Evolutionary conservation across 208 protist genomes (phyloP).

Genomic region (Crithidia acanthocephali): DNA sequence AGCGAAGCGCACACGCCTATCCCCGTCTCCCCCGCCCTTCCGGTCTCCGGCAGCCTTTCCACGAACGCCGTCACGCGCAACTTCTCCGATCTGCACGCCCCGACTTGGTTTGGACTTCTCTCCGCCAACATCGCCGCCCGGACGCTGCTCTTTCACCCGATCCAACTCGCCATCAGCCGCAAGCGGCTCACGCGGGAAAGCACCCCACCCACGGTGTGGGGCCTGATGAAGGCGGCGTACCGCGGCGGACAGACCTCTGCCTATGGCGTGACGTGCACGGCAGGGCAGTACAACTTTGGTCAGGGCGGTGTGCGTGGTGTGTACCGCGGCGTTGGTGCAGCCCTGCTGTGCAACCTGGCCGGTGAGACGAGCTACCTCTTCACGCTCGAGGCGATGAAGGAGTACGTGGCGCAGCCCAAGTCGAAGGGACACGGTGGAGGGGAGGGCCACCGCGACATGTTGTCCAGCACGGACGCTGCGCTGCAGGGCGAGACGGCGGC

Average conservation of each 20-base stretch:
- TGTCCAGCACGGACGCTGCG: neutral
- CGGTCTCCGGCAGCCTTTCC: constrained; percentile 18
- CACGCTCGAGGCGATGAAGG: constrained; percentile 76
- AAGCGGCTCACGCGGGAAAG: constrained; percentile 81
- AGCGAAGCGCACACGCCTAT: constrained; percentile 1
- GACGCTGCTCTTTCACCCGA: constrained; percentile 82
- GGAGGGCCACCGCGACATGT: neutral
- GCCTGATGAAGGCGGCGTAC: constrained; percentile 57
- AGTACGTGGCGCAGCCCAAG: constrained; percentile 37
- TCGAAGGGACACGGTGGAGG: too few species aligned
- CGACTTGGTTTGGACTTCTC: constrained; percentile 79
- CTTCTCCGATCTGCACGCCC: constrained; percentile 80
- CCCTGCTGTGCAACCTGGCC: constrained; percentile 68
- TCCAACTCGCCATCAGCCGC: constrained; percentile 75
- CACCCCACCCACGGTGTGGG: constrained; percentile 47
- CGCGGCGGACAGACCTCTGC: constrained; percentile 46
- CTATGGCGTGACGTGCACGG: constrained; percentile 16
- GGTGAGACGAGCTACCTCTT: constrained; percentile 81
- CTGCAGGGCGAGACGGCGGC: neutral
- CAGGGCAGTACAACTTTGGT: constrained; percentile 40
- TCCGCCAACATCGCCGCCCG: constrained; percentile 62
- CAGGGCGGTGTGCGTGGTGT: constrained; percentile 58
- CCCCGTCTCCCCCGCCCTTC: constrained; percentile 3
- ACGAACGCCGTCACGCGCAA: constrained; percentile 83
- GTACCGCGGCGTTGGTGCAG: constrained; percentile 81